Base-by-base conservation (phyloP, 352 stramenopile species). In the Pythium phragmitis region DNA sequence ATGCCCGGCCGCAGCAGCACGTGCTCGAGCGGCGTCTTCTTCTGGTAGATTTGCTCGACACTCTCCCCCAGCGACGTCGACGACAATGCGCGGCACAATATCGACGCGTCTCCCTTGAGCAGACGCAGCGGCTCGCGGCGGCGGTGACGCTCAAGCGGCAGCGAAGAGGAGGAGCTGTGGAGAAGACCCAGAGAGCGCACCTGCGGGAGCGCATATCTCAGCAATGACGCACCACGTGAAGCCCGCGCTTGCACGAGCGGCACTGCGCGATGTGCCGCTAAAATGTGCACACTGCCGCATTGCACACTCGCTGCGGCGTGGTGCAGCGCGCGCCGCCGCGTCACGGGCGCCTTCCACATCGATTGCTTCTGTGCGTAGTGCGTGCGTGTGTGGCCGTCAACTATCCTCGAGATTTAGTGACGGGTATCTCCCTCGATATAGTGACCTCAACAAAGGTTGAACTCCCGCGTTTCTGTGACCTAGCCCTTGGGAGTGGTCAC, bases 1-100 rank as follows among this genome's bases (percentile, higher is more conserved):
- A 96, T 97, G 46, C 87, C 88, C 14, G 89, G 90, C 36, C 90
- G 89, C n/a, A 96, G 66, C 36, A 97, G 70, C 21, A 97, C 88
- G 64, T 97, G 90, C 64, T 97, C 89, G 36, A 96, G 69, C 47
- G 85, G 90, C 14, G 84, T 94, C 70, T 96, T 96, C 70, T 91
- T 94, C 71, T 97, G 87, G 69, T 97, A 97, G 45, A 91, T 89
- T 39, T 78, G 76, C 68, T 91, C 83, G 13, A 91, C 78, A 64
- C 76, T 89, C 13, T 73, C 73, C 12, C 77, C 70, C 17, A 77
- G 50, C n/a, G 75, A 60, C 28, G 74, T 73, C 9, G 79, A 73
- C 17, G 60, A 73, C 3, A 65, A 34, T 6, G 36, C 36, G 8
- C 48, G 59, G 0, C 23, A 36, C 39, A 26, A 0, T 3, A 39